Base-by-base conservation (phyloP, 208 protist genomes). In the Leishmania turanica region DNA sequence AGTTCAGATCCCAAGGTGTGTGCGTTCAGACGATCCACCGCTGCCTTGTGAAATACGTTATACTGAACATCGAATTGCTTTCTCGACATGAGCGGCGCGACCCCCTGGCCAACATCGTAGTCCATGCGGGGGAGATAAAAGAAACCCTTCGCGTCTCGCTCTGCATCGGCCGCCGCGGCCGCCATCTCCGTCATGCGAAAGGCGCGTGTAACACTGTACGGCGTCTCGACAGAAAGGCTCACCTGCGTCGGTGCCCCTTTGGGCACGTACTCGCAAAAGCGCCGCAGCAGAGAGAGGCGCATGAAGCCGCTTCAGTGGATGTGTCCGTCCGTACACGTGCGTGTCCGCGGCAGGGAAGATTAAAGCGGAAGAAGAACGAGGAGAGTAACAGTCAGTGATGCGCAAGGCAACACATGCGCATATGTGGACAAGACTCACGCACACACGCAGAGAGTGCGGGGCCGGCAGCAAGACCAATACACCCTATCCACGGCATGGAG, bases 61-160 rank as follows among this genome's bases (percentile, higher is more conserved):
- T 95, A 95, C 86, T 96, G 92, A 24, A 95, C 34, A 42, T 93
- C 88, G 78, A 97, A 96, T 81, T 96, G 92, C 31, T 75, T 47
- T 70, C 86, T 89, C 7, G 90, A 91, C 74, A 96, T 78, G 47
- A 97, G 82, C 34, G 91, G 92, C 3, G 91, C 86, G 58, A 97
- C 87, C 21, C 94, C 94, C 17, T 74, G 70, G 15, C 65, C 69
- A 6, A 84, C 77, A 70, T 94, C 90, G 81, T 96, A 97, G 60
- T 93, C 90, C 0, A 97, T 62, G 21, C 88, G 83, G 17, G 94
- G 94, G 5, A 90, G 87, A 62, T 87, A 88, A 80, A 96, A 97
- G 66, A 97, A 96, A 27, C 93, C 91, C 9, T 84, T 84, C 3
- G 87, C 73, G 49, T 90, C 91, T 15, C 81, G 80, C 62, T 76